A percentile compares a stretch with the other conserved stretches of the same genome.
Conservation (phyloP, 352 stramenopile species). For the Globisporangium lucens region DNA sequence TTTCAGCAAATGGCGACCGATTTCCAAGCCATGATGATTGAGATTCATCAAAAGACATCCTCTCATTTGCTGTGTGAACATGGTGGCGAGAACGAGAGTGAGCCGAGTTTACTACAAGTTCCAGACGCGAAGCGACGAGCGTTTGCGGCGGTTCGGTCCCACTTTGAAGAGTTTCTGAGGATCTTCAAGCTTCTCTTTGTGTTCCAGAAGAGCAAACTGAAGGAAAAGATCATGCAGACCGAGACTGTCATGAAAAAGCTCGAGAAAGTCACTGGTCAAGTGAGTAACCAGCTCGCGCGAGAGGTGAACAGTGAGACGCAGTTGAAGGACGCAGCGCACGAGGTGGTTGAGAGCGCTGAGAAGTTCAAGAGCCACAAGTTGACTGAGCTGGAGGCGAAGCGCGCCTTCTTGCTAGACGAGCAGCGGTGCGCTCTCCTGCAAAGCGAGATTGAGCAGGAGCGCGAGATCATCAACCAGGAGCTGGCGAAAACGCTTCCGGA, state of each 20-base stretch:
- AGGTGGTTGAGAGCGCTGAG: slow-evolving; percentile 26
- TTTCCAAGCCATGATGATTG: slow-evolving; percentile 11
- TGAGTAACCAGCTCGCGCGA: slow-evolving; percentile 15
- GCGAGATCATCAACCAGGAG: slow-evolving; percentile 47
- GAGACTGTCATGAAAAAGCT: slow-evolving; percentile 4
- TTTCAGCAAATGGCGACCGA: background rate
- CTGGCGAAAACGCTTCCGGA: slow-evolving; percentile 63
- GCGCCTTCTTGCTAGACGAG: slow-evolving; percentile 57
- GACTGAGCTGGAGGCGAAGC: slow-evolving; percentile 38
- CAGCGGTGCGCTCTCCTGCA: slow-evolving; percentile 51
- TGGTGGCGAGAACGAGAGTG: background rate
- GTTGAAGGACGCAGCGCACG: slow-evolving; percentile 29
- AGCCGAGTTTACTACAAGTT: background rate
- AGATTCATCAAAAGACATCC: background rate
- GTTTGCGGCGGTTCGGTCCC: slow-evolving; percentile 28
- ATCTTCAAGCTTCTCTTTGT: slow-evolving; percentile 41
- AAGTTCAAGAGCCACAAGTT: slow-evolving; percentile 32
- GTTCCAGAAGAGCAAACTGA: slow-evolving; percentile 39
- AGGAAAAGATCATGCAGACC: background rate
- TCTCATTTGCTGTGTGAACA: background rate
- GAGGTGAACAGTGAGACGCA: slow-evolving; percentile 35
- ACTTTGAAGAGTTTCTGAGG: slow-evolving; percentile 45
- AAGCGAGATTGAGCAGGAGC: slow-evolving; percentile 52
- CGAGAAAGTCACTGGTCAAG: background rate
- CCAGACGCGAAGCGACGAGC: slow-evolving; percentile 17